Base-by-base conservation (phyloP, 495 filamentous ascomycete genomes). In the Penicillium crystallinum region DNA sequence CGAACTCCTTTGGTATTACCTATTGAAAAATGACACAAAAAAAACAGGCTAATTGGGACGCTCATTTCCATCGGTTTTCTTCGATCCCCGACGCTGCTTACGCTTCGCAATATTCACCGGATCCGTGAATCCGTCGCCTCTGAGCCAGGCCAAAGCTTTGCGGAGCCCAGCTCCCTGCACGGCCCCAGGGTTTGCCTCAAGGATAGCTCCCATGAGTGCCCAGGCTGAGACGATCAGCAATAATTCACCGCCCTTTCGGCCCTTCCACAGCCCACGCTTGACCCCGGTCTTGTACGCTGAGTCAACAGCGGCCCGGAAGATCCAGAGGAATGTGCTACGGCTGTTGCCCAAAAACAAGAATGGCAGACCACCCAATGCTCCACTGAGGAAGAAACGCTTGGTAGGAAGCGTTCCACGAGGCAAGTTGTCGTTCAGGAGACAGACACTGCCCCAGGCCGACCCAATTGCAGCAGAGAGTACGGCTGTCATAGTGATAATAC, bases 271-370 rank as follows among this genome's bases (percentile, higher is more conserved):
- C 4, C 88, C 80, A 30, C 83, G 76, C 80, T 97, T 97, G 41
- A 84, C 81, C 10, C 91, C 88, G 0, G 95, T 87, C 75, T 96
- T 96, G 90, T 90, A 97, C 37, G 88, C 64, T 31, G 80, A 86
- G 59, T 96, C 87, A 27, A 96, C 71, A 34, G 86, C 88, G 8
- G 83, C 63, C 18, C 91, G 77, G 50, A 85, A 82, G 37, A 81
- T 81, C 56, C 90, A 89, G 55, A 95, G 54, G 37, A 85, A 88
- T 17, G 79, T 69, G 17, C 73, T 70, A 5, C 95, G 75, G 34
- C 85, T 87, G 40, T 80, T 74, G 14, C 74, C 71, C 11, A 96
- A 67, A 63, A 87, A 82, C 4, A 87, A 87, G 81, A 90, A 96
- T 33, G 76, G 67, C 15, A 91, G 59, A 2, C 93, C 93, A 1